phyloP scores from a whole-genome alignment of 2,329 filamentous ascomycete genomes.

The Blumeria graminis region DNA sequence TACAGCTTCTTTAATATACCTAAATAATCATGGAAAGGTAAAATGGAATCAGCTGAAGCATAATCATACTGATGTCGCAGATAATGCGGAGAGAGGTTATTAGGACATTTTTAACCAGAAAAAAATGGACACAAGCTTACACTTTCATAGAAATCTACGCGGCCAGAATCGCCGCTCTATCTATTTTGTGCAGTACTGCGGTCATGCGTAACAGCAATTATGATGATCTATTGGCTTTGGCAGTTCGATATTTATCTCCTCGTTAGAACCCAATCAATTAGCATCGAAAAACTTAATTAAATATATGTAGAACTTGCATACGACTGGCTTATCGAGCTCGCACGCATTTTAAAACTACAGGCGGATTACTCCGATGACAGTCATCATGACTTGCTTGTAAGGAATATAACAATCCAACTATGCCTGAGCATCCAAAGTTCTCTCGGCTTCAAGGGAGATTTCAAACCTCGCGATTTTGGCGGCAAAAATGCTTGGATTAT shows the following conservation, averaged over 20 bases:
- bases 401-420: constrained; percentile 48
- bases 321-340: constrained; percentile 40
- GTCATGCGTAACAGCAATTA: constrained; percentile 26
- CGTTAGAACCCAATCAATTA: constrained; percentile 7
- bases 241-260: constrained; percentile 17
- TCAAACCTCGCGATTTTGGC: constrained; percentile 33
- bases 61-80: too few relatives aligned
- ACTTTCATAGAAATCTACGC: constrained; percentile 24
- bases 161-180: constrained; percentile 36
- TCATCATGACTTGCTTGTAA: constrained; percentile 45
- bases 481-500: constrained; percentile 54
- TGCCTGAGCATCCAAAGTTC: constrained; percentile 60
- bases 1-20: constrained; percentile 30
- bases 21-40: constrained; percentile 32
- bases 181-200: constrained; percentile 24
- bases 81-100: too few relatives aligned
- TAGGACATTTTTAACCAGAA: too few relatives aligned
- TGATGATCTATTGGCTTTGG: constrained; percentile 49
- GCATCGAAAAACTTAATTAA: constrained; percentile 1
- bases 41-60: constrained; percentile 33
- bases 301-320: constrained; percentile 28
- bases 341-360: constrained; percentile 43
- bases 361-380: constrained; percentile 65
- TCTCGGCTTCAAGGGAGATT: constrained; percentile 46
- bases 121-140: constrained; percentile 2